These are phyloP conservation scores for Beauveria pseudobassiana DNA, from an alignment of 2,329 filamentous ascomycete genomes.

Conservation along the genomic window DNA sequence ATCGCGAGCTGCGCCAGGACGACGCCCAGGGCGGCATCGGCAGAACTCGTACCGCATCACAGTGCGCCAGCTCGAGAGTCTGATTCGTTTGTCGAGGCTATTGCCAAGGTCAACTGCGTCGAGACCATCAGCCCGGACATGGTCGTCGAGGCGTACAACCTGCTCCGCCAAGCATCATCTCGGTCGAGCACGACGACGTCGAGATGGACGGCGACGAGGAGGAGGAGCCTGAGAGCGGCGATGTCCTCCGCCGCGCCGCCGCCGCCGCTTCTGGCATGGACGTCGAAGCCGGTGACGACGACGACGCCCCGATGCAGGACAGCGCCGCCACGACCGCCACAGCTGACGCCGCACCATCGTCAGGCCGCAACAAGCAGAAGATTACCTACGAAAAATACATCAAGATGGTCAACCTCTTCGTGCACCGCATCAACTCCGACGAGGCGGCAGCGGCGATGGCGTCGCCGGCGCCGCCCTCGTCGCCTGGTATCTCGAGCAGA, in stretches of 20 bases:
- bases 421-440: constrained; percentile 76
- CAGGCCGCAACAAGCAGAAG: constrained; percentile 59
- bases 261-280: constrained; percentile 36
- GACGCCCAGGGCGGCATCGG: constrained; percentile 92
- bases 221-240: constrained; percentile 35
- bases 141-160: constrained; percentile 84
- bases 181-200: constrained; percentile 94
- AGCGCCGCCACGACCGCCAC: background rate
- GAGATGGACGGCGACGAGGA: constrained; percentile 77
- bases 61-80: constrained; percentile 87
- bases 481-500: constrained; percentile 87
- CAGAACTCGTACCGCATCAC: constrained; percentile 94
- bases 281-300: constrained; percentile 38
- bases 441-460: constrained; percentile 70
- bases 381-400: constrained; percentile 96
- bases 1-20: constrained; percentile 90
- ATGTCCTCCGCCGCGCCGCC: constrained; percentile 33
- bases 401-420: constrained; percentile 77
- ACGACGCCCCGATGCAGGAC: constrained; percentile 13
- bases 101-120: constrained; percentile 95
- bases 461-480: constrained; percentile 76
- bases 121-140: constrained; percentile 79
- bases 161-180: constrained; percentile 94
- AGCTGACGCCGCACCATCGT: constrained; percentile 21
- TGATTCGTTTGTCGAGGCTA: constrained; percentile 96